Base-by-base conservation (phyloP, 2,329 filamentous ascomycete species). In the Claviceps humidiphila region DNA sequence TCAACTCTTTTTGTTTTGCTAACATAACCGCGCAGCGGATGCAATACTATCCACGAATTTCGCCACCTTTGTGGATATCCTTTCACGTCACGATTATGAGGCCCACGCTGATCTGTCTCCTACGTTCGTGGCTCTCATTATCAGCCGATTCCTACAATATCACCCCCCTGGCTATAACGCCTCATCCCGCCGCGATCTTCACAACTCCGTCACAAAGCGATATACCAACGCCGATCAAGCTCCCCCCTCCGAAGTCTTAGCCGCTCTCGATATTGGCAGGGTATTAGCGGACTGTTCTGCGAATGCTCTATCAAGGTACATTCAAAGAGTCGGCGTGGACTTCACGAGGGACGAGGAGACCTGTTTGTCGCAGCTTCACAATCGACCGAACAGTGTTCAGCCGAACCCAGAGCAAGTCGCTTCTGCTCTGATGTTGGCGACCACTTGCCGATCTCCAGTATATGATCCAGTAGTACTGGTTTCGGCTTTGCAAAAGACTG, bases 151-250 rank as follows among this genome's bases (percentile, higher is more conserved):
- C 60, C 82, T 95, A 51, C 84, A 93, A 67, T 84, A 90, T 60
- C 89, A 90, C 50, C 89, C 89, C 34, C 87, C 86, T 26, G 89
- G 85, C 66, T 94, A 94, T 72, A 87, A 86, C 61, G 81, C 89
- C 51, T 77, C 83, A 51, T 83, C 80, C 53, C 82, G 86, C 62
- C 75, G 83, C 57, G 85, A 89, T 62, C 76, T 87, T 14, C 75
- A 77, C 53, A 76, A 80, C 63, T 85, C 82, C 57, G 76, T 84
- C 53, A 76, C 77, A 60, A 75, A 84, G 53, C 80, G 88, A 59
- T 94, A 87, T 66, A 74, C 81, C 44, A 75, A 74, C 53, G 69
- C 77, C 50, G 81, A 85, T 56, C 71, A 80, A 51, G 72, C 77
- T n/a, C 73, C 82, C n/a, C 85, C 87, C 1, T 76, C 81, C 39